Evolutionary conservation across 148 eudicot genomes (phyloP).

Genomic region (Camellia japonica): DNA sequence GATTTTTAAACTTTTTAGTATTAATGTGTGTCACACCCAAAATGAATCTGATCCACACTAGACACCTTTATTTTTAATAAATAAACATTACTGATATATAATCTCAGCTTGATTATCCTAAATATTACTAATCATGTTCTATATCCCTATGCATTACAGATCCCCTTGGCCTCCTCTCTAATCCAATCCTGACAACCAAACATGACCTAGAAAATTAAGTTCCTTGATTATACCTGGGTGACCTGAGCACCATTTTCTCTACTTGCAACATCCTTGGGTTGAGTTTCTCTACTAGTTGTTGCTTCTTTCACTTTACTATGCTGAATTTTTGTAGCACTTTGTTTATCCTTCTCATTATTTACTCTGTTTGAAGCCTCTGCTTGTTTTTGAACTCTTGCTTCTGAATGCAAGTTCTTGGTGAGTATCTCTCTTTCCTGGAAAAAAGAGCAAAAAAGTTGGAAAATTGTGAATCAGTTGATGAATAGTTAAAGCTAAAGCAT

Average conservation of each 20-base stretch:
- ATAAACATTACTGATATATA: no score
- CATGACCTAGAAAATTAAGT: neutral
- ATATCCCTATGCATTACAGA: no score
- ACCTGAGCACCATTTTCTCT: constrained; percentile 39
- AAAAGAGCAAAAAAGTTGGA: neutral
- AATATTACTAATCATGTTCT: no score
- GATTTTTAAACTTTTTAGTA: no score
- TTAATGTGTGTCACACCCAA: no score
- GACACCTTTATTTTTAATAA: no score
- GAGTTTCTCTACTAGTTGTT: constrained; percentile 22
- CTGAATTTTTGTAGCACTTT: constrained; percentile 18
- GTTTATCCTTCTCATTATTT: constrained; percentile 28
- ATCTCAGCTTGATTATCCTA: no score
- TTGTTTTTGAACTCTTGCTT: constrained; percentile 31
- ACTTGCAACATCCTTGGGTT: constrained; percentile 27
- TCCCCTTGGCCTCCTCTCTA: no score
- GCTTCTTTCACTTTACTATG: constrained; percentile 36
- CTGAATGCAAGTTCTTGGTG: constrained; percentile 23
- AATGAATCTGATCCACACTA: no score
- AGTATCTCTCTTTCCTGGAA: constrained; percentile 60
- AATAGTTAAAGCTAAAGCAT: neutral
- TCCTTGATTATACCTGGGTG: constrained; percentile 48
- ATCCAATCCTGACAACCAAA: no score
- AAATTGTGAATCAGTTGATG: neutral
- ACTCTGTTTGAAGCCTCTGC: neutral